A percentile compares a stretch with the other conserved stretches of the same genome.
These are phyloP conservation scores for Cajanus cajan DNA, from an alignment of 306 rosid genomes.

Conservation along the genomic window DNA sequence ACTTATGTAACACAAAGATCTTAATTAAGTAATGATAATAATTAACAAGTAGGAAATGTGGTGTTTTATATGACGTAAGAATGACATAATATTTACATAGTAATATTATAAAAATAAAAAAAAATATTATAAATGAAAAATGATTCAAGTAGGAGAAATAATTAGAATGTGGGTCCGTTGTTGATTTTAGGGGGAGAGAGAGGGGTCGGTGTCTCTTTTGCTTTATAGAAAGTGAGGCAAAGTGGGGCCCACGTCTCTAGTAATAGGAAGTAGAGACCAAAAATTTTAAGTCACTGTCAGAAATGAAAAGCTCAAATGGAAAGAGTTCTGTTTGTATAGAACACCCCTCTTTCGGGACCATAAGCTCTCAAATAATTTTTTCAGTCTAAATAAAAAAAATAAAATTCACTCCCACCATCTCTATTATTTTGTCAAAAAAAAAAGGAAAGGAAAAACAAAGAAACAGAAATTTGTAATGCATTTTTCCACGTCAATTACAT, in stretches of 20 bases:
- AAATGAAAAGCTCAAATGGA: constrained; percentile 33
- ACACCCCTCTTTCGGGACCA: constrained; percentile 29
- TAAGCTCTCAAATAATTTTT: constrained; percentile 11
- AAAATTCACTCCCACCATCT: not conserved
- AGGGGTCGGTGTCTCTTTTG: constrained; percentile 46
- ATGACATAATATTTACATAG: constrained; percentile 28
- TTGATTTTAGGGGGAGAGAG: constrained; percentile 31
- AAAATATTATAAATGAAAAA: not conserved
- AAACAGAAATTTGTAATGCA: too few species aligned
- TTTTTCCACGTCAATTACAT: too few species aligned
- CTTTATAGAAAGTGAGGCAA: constrained; percentile 41
- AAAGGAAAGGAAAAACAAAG: too few species aligned
- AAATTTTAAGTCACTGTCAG: constrained; percentile 50
- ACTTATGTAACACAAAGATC: not conserved
- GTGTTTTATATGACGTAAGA: constrained; percentile 41
- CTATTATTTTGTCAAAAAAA: not conserved
- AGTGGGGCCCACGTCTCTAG: constrained; percentile 45
- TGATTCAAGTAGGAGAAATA: constrained; percentile 20
- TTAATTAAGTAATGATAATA: too few species aligned
- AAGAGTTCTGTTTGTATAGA: constrained; percentile 34
- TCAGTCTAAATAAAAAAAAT: not conserved
- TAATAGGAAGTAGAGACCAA: constrained; percentile 41
- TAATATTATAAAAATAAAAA: not conserved
- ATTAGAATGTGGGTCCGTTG: constrained; percentile 45
- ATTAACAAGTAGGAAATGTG: not conserved